These are phyloP conservation scores for Tylopilus orsonianus DNA, from an alignment of 1,284 basidiomycete genomes.

Conservation along the genomic window DNA sequence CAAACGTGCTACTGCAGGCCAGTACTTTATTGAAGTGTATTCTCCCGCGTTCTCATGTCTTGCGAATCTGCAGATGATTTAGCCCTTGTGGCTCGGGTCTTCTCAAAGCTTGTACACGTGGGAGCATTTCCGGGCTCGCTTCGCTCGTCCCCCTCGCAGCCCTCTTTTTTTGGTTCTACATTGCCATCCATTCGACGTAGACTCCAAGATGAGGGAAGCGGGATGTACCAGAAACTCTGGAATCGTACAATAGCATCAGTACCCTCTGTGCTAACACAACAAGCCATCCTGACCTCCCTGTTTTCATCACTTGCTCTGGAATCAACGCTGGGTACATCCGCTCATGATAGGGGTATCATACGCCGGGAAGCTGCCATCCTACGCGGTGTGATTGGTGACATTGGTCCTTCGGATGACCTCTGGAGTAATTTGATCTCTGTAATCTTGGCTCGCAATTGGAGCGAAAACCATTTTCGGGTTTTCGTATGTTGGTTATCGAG, in stretches of 20 bases:
- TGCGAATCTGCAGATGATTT: conserved; percentile 28
- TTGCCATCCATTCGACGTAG: conserved; percentile 50
- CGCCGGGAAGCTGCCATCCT: conserved; percentile 54
- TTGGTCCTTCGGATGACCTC: conserved; percentile 45
- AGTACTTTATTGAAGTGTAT: conserved; percentile 16
- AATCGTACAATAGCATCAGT: conserved; percentile 44
- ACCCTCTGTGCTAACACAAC: conserved; percentile 52
- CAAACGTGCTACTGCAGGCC: conserved; percentile 30
- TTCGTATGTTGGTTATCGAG: conserved; percentile 66
- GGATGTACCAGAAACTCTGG: conserved; percentile 53
- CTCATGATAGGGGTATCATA: conserved; percentile 42
- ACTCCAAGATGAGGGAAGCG: conserved; percentile 28
- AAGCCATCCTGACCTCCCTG: conserved; percentile 59
- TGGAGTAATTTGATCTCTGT: conserved; percentile 54
- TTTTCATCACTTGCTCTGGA: conserved; percentile 43
- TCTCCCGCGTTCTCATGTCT: conserved; percentile 12
- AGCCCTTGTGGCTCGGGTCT: conserved; percentile 45
- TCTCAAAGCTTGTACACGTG: conserved; percentile 64
- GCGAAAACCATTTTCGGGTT: conserved; percentile 54
- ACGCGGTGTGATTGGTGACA: conserved; percentile 46
- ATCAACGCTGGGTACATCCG: conserved; percentile 30
- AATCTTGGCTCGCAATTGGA: conserved; percentile 57
- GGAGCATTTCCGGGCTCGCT: conserved; percentile 58
- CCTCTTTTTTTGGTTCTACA: conserved; percentile 60
- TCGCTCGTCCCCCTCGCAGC: conserved; percentile 51